Conservation (phyloP, 2,329 filamentous ascomycete species). For the Penicillium sp. region DNA sequence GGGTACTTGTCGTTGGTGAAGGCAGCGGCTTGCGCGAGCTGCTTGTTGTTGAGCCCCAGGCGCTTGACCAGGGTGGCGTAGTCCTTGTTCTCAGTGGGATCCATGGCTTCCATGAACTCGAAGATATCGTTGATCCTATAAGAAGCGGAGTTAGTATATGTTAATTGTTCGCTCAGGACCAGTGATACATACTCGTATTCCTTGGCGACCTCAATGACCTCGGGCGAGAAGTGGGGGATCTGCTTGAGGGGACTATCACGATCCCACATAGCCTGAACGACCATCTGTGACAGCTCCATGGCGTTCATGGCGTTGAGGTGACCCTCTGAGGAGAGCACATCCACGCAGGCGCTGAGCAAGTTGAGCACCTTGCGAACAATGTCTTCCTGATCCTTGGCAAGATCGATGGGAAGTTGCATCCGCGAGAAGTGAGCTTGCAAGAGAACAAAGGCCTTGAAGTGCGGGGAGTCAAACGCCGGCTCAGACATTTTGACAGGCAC, state of each 20-base stretch:
- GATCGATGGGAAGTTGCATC: slow-evolving; percentile 93
- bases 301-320: slow-evolving; percentile 96
- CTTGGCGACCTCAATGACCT: slow-evolving; percentile 79
- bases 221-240: slow-evolving; percentile 88
- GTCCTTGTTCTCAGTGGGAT: slow-evolving; percentile 85
- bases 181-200: slow-evolving; percentile 66
- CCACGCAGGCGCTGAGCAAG: slow-evolving; percentile 86
- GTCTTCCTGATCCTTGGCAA: slow-evolving; percentile 92
- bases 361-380: slow-evolving; percentile 83
- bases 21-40: slow-evolving; percentile 83
- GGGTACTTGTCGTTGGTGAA: slow-evolving; percentile 98
- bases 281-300: slow-evolving; percentile 99
- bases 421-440: slow-evolving; percentile 96
- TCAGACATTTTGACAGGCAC: slow-evolving; percentile 94
- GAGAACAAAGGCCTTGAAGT: slow-evolving; percentile 98
- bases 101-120: slow-evolving; percentile 99
- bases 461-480: slow-evolving; percentile 83
- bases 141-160: slow-evolving; percentile 24
- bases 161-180: slow-evolving; percentile 23
- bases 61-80: slow-evolving; percentile 76
- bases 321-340: slow-evolving; percentile 92
- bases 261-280: slow-evolving; percentile 99
- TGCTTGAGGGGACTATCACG: slow-evolving; percentile 95
- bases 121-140: slow-evolving; percentile 85
- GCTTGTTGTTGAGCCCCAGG: slow-evolving; percentile 75